Base-by-base conservation (phyloP, 2,329 filamentous ascomycete genomes). In the Aspergillus hiratsukae region DNA sequence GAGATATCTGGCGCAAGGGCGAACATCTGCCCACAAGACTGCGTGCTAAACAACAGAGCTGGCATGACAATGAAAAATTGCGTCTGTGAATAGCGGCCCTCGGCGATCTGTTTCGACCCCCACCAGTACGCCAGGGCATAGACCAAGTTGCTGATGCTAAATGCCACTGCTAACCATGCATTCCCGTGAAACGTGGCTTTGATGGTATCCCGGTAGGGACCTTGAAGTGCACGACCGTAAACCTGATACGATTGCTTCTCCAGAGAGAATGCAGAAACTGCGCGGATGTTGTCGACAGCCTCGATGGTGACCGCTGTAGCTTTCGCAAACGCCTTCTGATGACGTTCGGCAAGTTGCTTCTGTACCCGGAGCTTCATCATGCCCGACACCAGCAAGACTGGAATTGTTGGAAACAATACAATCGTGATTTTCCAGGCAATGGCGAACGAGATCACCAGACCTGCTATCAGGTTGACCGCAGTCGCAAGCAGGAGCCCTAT, bases 61-160 rank as follows among this genome's bases (percentile, higher is more conserved):
- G 87, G 79, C 9, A 90, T 76, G 5, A 91, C 86, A 62, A 89
- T 87, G 71, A 91, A 87, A 72, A 91, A 91, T 51, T 83, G 72
- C 21, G 87, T 81, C 41, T 85, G 83, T 49, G 82, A 81, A 62
- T 87, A 87, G 52, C 83, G 73, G 2, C 87, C 87, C 40, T 81
- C 78, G 48, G 85, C 81, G 58, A 91, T 88, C 61, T 85, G 83
- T 62, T 82, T 85, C 0, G 87, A 82, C 1, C 88, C 88, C 87
- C 88, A 91, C 87, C 88, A 92, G 72, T 90, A 91, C 0, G 87
- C 86, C 55, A 92, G 82, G 0, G 87, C 86, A 66, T 91, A 89
- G 31, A 90, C 82, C 52, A 89, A 78, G 65, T 87, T 87, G 40
- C 84, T 82, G 25, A 75, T 61, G 19, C 70, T 70, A 54, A 74